phyloP scores from a whole-genome alignment of 805 yeast species.

The Metschnikowia peoriensis region DNA sequence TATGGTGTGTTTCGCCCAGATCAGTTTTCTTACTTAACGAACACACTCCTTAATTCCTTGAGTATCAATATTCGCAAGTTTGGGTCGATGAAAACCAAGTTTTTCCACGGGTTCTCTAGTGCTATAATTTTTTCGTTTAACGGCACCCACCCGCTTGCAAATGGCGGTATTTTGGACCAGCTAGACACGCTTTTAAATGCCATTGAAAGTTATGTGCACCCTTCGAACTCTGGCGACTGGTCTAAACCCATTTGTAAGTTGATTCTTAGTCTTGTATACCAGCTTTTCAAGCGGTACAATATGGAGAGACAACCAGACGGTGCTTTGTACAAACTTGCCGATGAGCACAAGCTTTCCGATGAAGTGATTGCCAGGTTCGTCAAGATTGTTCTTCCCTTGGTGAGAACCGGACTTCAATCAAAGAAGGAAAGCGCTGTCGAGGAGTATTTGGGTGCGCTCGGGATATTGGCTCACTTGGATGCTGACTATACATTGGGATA shows the following conservation, averaged over 20 bases:
- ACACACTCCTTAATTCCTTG: slow-evolving; percentile 46
- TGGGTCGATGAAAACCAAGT: slow-evolving; percentile 40
- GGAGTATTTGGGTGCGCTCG: slow-evolving; percentile 57
- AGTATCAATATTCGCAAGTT: slow-evolving; percentile 49
- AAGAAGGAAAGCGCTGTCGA: slow-evolving; percentile 58
- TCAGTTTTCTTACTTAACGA: slow-evolving; percentile 62
- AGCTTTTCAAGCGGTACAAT: slow-evolving; percentile 56
- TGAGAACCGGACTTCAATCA: slow-evolving; percentile 74
- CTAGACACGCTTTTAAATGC: slow-evolving; percentile 61
- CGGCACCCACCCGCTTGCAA: slow-evolving; percentile 42
- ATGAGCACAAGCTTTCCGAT: slow-evolving; percentile 34
- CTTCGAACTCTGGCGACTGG: slow-evolving; percentile 94
- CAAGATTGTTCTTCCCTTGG: slow-evolving; percentile 51
- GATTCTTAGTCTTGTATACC: slow-evolving; percentile 55
- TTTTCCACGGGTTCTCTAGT: slow-evolving; percentile 43
- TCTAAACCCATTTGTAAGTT: slow-evolving; percentile 64
- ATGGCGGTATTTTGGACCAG: slow-evolving; percentile 49
- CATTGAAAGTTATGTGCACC: slow-evolving; percentile 80
- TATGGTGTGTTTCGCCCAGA: slow-evolving; percentile 63
- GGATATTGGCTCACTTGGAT: slow-evolving; percentile 60
- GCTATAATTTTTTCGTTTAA: slow-evolving; percentile 60
- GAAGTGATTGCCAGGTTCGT: slow-evolving; percentile 43
- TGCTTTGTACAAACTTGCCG: slow-evolving; percentile 23
- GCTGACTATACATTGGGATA: slow-evolving; percentile 54
- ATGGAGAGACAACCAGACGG: slow-evolving; percentile 45